Evolutionary conservation across 1,284 basidiomycete species (phyloP), one percentile per base, ranked within the genome.

Genomic region (Leccinum subrobustum): DNA sequence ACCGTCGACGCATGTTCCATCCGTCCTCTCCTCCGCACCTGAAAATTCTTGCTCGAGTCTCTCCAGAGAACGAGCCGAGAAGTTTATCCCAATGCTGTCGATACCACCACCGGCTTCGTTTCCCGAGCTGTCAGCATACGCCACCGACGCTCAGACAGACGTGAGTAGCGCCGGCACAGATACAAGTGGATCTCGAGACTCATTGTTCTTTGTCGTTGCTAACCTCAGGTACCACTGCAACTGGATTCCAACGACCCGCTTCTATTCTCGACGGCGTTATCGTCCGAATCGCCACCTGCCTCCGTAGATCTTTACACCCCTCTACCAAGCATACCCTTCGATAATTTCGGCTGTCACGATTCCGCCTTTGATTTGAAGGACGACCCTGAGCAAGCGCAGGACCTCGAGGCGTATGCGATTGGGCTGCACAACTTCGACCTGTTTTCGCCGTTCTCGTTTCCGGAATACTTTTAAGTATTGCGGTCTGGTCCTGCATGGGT

Each of bases 371-470:
- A 54, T 33, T 58, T 39, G 57, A 65, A 59, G 14, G 68, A 70
- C 0, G 65, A 71, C 12, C 25, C 51, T 48, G 70, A 73, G 20
- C 67, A 61, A 9, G 62, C 63, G 1, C 69, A 67, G 50, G 70
- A 69, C 18, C 72, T 74, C 31, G 70, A 73, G 44, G 69, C 68
- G 9, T 72, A 75, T 57, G 62, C 69, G 9, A 68, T 72, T 6
- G 73, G 70, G 35, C 61, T 75, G 20, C 63, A 73, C 23, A 61
- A 69, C 23, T 62, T 67, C 11, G 67, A 73, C 50, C 20, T 70
- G 6, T 62, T 70, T 52, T 76, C 79, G 3, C 57, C 67, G 0
- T 61, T 64, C 42, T 8, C 59, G 8, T 70, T 69, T 16, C 60
- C 66, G 20, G 67, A 68, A 20, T 60, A 68, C 35, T 66, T 52